phyloP scores from a whole-genome alignment of 495 filamentous ascomycete genomes.

The Penicillium dipodomyicola region DNA sequence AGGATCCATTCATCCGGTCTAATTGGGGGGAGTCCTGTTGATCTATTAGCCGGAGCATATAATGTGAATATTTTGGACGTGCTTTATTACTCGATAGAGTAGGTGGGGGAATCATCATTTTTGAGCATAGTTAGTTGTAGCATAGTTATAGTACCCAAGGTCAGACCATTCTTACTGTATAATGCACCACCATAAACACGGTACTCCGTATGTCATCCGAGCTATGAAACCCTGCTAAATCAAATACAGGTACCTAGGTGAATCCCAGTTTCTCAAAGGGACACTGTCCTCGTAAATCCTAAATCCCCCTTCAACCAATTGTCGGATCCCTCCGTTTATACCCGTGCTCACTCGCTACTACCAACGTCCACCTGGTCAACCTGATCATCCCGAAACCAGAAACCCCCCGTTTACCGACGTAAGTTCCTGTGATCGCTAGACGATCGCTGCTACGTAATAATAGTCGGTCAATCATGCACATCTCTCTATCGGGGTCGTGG shows the following conservation, averaged over 20 bases:
- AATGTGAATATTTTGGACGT: slow-evolving; percentile 1
- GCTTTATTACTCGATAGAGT: slow-evolving; percentile 10
- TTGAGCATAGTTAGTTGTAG: neutral
- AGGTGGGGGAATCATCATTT: slow-evolving; percentile 6
- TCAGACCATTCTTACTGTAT: neutral
- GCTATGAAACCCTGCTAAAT: neutral
- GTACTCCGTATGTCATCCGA: neutral
- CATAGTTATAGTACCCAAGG: neutral
- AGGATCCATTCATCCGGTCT: neutral
- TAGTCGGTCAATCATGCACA: slow-evolving; percentile 17
- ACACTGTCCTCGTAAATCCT: slow-evolving; percentile 7
- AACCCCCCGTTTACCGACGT: neutral
- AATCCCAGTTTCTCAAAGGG: neutral
- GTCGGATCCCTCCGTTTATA: slow-evolving; percentile 9
- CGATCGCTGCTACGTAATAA: slow-evolving; percentile 15
- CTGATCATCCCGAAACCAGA: neutral
- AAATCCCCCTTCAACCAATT: slow-evolving; percentile 5
- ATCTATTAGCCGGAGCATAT: slow-evolving; percentile 2
- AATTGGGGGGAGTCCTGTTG: neutral
- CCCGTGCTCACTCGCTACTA: slow-evolving; percentile 8
- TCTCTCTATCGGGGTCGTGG: slow-evolving; percentile 21
- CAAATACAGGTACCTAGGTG: neutral
- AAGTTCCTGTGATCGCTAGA: neutral
- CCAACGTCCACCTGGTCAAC: neutral
- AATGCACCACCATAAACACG: neutral